Evolutionary conservation across 2,329 filamentous ascomycete genomes (phyloP), one percentile per base, ranked within the genome.

Genomic region (Ophioceras dolichostomum): DNA sequence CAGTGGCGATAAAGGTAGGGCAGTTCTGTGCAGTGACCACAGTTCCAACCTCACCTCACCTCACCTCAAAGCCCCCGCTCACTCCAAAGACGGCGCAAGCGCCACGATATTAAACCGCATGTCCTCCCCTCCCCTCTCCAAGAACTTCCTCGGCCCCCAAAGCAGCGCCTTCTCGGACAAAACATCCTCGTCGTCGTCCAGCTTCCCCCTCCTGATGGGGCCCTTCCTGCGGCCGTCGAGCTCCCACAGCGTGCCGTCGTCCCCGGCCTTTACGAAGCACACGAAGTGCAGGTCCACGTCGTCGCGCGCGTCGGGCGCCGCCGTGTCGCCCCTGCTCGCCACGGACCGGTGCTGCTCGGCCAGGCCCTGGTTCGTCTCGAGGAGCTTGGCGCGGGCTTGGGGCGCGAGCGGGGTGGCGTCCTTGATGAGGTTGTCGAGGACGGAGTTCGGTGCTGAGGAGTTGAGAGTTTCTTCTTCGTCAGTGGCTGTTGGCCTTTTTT

Each of bases 221-320:
- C 73, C 73, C 55, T 73, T 76, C 39, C 68, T 53, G 36, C 72
- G 59, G 3, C 73, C 73, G 47, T 77, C 73, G 10, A 77, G 63
- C 61, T 77, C 73, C 70, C 71, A 76, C 27, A 76, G 50, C 10
- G 55, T 71, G 39, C 79, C 79, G 55, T 83, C 76, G 36, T 60
- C 61, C n/a, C n/a, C n/a, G 22, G 67, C 67, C 64, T 88, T 91
- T 37, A 91, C 83, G 59, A 96, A 98, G 53, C 85, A 91, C 33
- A 96, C 89, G 56, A 94, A 96, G 64, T 98, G 91, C 49, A 95
- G 67, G 53, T 95, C 89, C n/a, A 94, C 70, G 47, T 81, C 73
- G 49, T 84, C 83, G n/a, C 77, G 71, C 8, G 86, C 85, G 38
- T 72, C 62, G 0, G 91, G 89, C 2, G 88, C 84, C 10, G 67